Evolutionary conservation across 306 rosid genomes (phyloP), one percentile per base, ranked within the genome.

Genomic region (Acacia acuminata): DNA sequence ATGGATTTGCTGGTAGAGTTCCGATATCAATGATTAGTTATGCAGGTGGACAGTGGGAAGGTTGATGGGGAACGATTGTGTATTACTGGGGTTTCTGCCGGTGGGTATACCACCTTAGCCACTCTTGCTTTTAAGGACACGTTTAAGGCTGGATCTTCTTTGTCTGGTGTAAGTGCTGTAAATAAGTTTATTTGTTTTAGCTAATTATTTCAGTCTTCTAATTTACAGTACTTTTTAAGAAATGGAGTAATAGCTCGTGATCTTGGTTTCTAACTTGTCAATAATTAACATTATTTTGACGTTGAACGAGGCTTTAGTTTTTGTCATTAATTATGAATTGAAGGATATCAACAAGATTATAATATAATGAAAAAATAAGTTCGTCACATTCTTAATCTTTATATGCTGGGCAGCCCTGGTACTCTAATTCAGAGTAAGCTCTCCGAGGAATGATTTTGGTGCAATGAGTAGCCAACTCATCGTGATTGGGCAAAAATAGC

Each of bases 101-200:
- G 99, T 86, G 99, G 99, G 19, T 96, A 96, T 84, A 94, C 99
- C 51, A 96, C 98, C 86, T 91, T 96, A 81, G 99, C 99, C 55
- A 88, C 94, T 64, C 97, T 96, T 73, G 97, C 97, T 76, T 96
- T 96, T 68, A 86, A 84, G 81, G 86, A 93, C 3, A 89, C 90
- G 17, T 94, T 96, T 77, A 88, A 90, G 84, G 98, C 98, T 0
- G 99, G 99, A 43, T 93, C 98, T 87, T 96, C 99, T 79, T 89
- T 96, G 88, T 87, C 25, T 80, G 99, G 99, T 38, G 99, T 94
- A 82, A 91, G 99, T 92, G 58, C 79, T 83, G 76, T 22, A 12
- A 50, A 25, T 44, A 71, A 43, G 55, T 15, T 71, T 71, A 43
- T 43, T 42, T 71, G 6, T 71, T 71, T 69, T 16, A 56, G 64